A percentile compares a stretch with the other conserved stretches of the same genome.
phyloP scores from a whole-genome alignment of 1,284 basidiomycete genomes.

The Gymnopus androsaceus region DNA sequence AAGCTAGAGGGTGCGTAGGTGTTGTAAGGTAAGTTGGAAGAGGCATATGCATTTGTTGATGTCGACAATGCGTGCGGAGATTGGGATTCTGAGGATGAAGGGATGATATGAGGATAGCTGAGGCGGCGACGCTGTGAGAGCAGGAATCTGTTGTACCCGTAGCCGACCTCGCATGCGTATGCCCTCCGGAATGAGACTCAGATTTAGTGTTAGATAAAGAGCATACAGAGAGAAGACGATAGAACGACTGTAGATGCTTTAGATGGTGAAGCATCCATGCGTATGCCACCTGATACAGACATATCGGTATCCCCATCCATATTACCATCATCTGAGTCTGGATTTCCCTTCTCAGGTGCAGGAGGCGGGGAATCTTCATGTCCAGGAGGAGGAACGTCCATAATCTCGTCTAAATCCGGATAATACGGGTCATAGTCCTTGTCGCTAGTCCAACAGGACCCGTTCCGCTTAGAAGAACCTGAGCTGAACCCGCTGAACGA shows the following conservation, averaged over 20 bases:
- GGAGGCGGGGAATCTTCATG: not conserved
- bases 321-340: too few species aligned
- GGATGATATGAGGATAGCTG: too few species aligned
- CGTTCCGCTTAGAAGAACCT: not conserved
- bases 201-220: too few species aligned
- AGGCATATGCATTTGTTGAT: not conserved
- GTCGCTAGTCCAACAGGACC: slow-evolving; percentile 9
- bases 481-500: not conserved
- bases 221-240: too few species aligned
- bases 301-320: too few species aligned
- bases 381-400: not conserved
- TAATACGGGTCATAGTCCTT: not conserved
- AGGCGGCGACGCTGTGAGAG: too few species aligned
- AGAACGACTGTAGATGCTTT: not conserved
- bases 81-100: too few species aligned
- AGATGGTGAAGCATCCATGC: not conserved
- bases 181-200: too few species aligned
- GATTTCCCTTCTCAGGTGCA: not conserved
- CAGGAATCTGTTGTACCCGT: too few species aligned
- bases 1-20: too few species aligned
- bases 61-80: too few species aligned
- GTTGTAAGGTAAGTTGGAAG: not conserved
- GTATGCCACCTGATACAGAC: not conserved
- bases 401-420: slow-evolving; percentile 1
- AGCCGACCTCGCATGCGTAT: too few species aligned